phyloP scores from a whole-genome alignment of 2,329 filamentous ascomycete species.

The Colletotrichum gloeosporioides region DNA sequence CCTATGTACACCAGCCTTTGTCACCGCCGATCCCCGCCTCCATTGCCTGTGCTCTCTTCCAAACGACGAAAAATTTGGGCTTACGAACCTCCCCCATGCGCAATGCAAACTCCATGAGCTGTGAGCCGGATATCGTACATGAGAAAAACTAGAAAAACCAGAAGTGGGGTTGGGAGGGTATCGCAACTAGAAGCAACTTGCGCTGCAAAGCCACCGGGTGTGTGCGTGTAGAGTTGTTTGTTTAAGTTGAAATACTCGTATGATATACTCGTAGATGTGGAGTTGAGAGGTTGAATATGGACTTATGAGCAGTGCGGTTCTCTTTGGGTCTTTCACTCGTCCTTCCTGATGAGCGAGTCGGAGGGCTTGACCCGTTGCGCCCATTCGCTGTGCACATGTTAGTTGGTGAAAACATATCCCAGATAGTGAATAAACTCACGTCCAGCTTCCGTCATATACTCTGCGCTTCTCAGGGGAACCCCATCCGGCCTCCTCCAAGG shows the following conservation, averaged over 20 bases:
- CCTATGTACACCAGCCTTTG: slow-evolving; percentile 20
- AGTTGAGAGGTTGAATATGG: slow-evolving; percentile 6
- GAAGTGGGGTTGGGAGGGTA: slow-evolving; percentile 25
- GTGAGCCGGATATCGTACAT: slow-evolving; percentile 23
- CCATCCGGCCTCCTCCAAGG: slow-evolving; percentile 78
- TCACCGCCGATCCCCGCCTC: background rate
- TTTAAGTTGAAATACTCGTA: slow-evolving; percentile 13
- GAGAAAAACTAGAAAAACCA: slow-evolving; percentile 20
- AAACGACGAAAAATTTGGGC: slow-evolving; percentile 6
- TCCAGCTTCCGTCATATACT: slow-evolving; percentile 98
- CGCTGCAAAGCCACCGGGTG: background rate
- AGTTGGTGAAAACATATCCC: background rate
- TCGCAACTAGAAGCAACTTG: slow-evolving; percentile 23
- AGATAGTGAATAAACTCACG: slow-evolving; percentile 62
- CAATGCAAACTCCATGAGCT: slow-evolving; percentile 17
- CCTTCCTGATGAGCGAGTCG: slow-evolving; percentile 68
- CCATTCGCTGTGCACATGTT: slow-evolving; percentile 60
- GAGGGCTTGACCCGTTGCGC: slow-evolving; percentile 67
- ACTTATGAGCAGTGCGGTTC: background rate
- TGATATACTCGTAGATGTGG: slow-evolving; percentile 17
- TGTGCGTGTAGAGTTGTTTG: slow-evolving; percentile 1
- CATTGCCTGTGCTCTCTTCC: background rate
- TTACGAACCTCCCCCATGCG: slow-evolving; percentile 16
- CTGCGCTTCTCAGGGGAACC: slow-evolving; percentile 70
- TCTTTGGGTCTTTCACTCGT: slow-evolving; percentile 50